Base-by-base conservation (phyloP, 2,329 filamentous ascomycete genomes). In the Hymenoscyphus occultus region DNA sequence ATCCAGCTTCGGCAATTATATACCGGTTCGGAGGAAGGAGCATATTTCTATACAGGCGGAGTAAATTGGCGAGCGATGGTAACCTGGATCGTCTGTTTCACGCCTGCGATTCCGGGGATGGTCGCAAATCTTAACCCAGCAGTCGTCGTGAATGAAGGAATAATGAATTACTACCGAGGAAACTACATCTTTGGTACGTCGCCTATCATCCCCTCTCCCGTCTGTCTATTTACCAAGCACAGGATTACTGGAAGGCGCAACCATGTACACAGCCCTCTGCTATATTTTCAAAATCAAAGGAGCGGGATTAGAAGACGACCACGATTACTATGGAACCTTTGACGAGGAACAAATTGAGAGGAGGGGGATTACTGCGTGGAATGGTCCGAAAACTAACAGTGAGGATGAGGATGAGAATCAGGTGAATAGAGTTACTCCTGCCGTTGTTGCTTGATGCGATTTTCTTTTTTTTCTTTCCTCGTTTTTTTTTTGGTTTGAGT, bases 11-110 rank as follows among this genome's bases (percentile, higher is more conserved):
- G 71, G 28, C 73, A 74, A 32, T 66, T 76, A 0, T 79, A 73
- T 62, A 73, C 71, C n/a, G 63, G 67, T 13, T 60, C 66, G 3
- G 68, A 64, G 12, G 56, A 64, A 1, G 73, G 72, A 5, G 64
- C 68, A 0, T 78, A 77, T 60, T 68, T 72, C 60, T 77, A 72
- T 64, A 69, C 69, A 13, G 59, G 71, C 40, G 76, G 76, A 4
- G 71, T 75, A 32, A 76, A 76, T 40, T 65, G 67, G 5, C 68
- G 73, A 10, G 74, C 80, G 1, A 72, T 75, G 0, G 71, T 76
- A 14, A 40, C 56, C n/a, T 59, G 16, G 32, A 22, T 42, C 16
- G n/a, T 59, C 19, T 32, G 16, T 7, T 74, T 73, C 61, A 73
- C 72, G 0, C 73, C 74, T 42, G 66, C 69, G 9, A 65, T 71